These are phyloP conservation scores for Sugiyamaella pinicola DNA, from an alignment of 1,139 yeast genomes.

Conservation along the genomic window DNA sequence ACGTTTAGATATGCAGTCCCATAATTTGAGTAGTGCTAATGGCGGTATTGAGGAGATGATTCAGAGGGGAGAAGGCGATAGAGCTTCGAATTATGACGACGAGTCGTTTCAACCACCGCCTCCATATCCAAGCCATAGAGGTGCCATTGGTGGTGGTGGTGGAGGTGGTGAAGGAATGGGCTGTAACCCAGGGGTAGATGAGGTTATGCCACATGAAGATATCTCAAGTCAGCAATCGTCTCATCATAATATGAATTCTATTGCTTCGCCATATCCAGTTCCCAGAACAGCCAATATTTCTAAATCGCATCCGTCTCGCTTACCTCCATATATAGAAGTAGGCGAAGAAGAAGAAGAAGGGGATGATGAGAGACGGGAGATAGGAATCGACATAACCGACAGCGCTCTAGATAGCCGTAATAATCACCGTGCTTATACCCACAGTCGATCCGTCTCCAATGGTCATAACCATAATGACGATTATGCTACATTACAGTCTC, in stretches of 20 bases:
- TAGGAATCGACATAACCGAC: neutral
- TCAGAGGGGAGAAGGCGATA: constrained; percentile 14
- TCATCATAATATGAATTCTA: too few species aligned
- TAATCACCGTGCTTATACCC: too few species aligned
- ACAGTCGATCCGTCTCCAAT: neutral
- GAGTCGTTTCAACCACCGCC: constrained; percentile 32
- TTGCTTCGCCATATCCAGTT: neutral
- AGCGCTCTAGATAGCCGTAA: neutral
- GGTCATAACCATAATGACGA: constrained; percentile 8
- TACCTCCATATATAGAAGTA: constrained; percentile 12
- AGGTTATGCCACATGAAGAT: neutral
- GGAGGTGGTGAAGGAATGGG: neutral
- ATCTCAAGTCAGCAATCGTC: neutral
- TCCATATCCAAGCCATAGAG: constrained; percentile 31
- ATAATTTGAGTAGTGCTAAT: constrained; percentile 8
- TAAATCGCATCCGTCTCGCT: neutral
- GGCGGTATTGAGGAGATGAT: constrained; percentile 18
- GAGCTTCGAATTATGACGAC: constrained; percentile 14
- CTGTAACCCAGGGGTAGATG: neutral
- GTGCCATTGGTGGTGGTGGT: neutral
- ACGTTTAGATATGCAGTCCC: constrained; percentile 33
- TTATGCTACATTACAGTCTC: too few species aligned
- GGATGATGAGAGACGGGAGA: neutral
- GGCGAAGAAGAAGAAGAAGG: constrained; percentile 6
- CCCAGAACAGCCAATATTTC: constrained; percentile 6